phyloP scores from a whole-genome alignment of 371 early-diverging fungal genomes.

The Smittium culicis region DNA sequence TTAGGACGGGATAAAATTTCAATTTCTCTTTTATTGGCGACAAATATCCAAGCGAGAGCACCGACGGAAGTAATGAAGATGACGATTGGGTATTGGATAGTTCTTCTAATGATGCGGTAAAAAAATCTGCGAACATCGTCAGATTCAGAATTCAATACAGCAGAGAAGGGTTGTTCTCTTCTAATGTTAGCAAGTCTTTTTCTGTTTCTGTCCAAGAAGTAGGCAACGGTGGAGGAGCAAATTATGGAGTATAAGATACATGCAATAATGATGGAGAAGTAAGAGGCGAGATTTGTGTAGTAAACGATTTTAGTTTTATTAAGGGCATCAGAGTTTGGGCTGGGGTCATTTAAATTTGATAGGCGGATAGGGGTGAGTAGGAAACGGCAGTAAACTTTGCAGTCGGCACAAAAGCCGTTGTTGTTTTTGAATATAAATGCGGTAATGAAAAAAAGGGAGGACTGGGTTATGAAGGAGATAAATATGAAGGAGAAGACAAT shows the following conservation, averaged over 20 bases:
- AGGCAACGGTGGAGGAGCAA: background rate
- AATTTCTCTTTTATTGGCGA: no score
- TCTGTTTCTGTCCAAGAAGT: background rate
- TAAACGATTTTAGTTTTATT: background rate
- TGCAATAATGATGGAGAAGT: background rate
- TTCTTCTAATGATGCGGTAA: background rate
- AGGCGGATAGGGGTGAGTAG: background rate
- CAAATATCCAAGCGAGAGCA: background rate
- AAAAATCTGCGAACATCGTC: background rate
- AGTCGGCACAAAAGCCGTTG: background rate
- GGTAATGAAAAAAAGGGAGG: background rate
- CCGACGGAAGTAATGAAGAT: background rate
- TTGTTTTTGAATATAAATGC: background rate
- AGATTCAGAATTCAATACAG: background rate
- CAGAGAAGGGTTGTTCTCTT: background rate
- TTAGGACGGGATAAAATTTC: no score
- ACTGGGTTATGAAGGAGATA: background rate
- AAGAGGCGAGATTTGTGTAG: background rate
- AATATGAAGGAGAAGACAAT: background rate
- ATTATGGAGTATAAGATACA: background rate
- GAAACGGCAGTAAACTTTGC: background rate
- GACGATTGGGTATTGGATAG: background rate
- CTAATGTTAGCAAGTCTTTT: background rate
- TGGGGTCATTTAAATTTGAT: background rate
- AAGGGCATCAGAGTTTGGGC: background rate